phyloP scores from a whole-genome alignment of 192 early-diverging fungal species.

The Linnemannia elongata region DNA sequence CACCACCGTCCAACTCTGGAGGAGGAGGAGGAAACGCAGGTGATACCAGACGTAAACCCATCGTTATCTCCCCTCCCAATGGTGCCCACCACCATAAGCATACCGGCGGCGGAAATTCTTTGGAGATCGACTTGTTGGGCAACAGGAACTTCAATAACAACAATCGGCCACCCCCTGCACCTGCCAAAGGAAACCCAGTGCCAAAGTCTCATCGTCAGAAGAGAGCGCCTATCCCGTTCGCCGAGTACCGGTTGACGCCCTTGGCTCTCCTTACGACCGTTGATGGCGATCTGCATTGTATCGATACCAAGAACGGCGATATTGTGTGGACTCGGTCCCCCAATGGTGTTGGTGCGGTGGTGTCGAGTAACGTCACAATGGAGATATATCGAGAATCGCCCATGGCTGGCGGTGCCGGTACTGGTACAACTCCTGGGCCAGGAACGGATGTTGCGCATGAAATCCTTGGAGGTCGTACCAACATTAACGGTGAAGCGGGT shows the following conservation, averaged over 20 bases:
- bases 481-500: not conserved
- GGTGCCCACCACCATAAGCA: not conserved
- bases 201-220: slow-evolving; percentile 8
- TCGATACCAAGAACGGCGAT: slow-evolving; percentile 66
- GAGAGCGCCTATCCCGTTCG: not conserved
- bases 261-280: slow-evolving; percentile 78
- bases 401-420: not conserved
- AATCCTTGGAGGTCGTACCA: not conserved
- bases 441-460: not conserved
- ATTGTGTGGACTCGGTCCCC: slow-evolving; percentile 73
- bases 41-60: not conserved
- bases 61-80: not conserved
- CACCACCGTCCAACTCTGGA: not conserved
- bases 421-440: not conserved
- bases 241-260: slow-evolving; percentile 23
- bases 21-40: not conserved
- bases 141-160: slow-evolving; percentile 1
- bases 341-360: slow-evolving; percentile 63
- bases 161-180: not conserved
- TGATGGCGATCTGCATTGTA: slow-evolving; percentile 80
- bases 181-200: not conserved
- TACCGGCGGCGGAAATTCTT: not conserved
- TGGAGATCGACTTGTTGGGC: not conserved
- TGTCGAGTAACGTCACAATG: slow-evolving; percentile 52
- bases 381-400: not conserved